phyloP scores from a whole-genome alignment of 106 monocot genomes.

The Chionographis japonica region DNA sequence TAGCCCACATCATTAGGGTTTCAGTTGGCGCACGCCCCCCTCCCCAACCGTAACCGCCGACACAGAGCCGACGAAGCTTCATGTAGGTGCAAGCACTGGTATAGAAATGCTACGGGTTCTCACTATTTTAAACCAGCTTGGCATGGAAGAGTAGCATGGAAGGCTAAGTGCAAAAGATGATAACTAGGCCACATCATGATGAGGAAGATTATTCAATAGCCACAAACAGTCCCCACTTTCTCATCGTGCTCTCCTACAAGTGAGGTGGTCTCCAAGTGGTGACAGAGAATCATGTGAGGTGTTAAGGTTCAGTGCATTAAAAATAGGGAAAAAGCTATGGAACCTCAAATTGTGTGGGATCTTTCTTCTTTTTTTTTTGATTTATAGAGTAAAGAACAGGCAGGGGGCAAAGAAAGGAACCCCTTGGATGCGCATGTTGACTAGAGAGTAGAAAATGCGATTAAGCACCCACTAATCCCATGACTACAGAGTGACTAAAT shows the following conservation, averaged over 20 bases:
- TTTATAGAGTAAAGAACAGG: slow-evolving; percentile 8
- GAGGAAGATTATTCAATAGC: slow-evolving; percentile 19
- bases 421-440: slow-evolving; percentile 36
- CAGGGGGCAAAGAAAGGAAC: slow-evolving; percentile 9
- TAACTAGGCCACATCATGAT: slow-evolving; percentile 17
- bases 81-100: slow-evolving; percentile 4
- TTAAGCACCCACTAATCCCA: slow-evolving; percentile 7
- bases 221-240: slow-evolving; percentile 10
- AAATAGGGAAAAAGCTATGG: neutral
- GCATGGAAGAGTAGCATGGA: neutral
- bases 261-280: slow-evolving; percentile 9
- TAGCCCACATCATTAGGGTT: slow-evolving; percentile 3
- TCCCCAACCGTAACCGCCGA: no score
- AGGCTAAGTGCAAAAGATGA: neutral
- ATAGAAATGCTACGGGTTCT: neutral
- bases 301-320: slow-evolving; percentile 19
- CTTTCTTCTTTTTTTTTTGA: neutral
- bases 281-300: slow-evolving; percentile 38
- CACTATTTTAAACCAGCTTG: slow-evolving; percentile 3
- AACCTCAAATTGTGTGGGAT: neutral
- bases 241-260: slow-evolving; percentile 2
- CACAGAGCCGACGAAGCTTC: neutral
- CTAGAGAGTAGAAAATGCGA: slow-evolving; percentile 11
- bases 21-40: no score
- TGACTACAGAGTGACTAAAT: neutral